Evolutionary conservation across 2,329 filamentous ascomycete genomes (phyloP), one percentile per base, ranked within the genome.

Genomic region (Exserohilum rostratum): DNA sequence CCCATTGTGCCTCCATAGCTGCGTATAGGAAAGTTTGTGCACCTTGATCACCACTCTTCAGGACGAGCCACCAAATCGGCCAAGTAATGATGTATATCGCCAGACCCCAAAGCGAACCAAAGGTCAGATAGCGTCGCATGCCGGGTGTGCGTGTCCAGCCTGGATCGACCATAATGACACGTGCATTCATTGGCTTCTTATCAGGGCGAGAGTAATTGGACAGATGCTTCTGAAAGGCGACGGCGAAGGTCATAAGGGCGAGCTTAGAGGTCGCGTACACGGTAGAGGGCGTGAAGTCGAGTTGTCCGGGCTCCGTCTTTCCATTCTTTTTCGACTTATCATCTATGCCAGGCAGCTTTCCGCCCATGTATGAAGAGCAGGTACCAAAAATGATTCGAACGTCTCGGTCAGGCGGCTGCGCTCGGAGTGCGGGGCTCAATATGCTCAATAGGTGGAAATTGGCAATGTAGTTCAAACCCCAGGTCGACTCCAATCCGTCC

Each of bases 361-460:
- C 90, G 1, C 85, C 86, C 63, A 97, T 90, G 76, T 99, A 98
- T 30, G 90, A 88, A 17, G 91, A 88, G 74, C 96, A 99, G 0
- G 90, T 96, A 1, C 90, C 83, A 62, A 98, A 86, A 52, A 99
- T 83, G 57, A 99, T 84, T 57, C 95, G 85, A 13, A 99, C 91
- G 74, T 99, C 95, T 66, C 95, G 86, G 74, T 99, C 95, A 50
- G 96, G 87, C 2, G 95, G 95, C 76, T 99, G 95, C 1, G 90
- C 91, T 62, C 91, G 86, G 56, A 99, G 82, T 0, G 95, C 93
- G 0, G 95, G 95, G 65, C 89, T 95, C 31, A 99, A 82, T 27
- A 99, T 96, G 61, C 90, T 90, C 39, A 99, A 82, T 3, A 99
- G 82, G 70, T 99, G 96, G 78, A 97, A 98, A 75, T 97, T 98